Conservation (phyloP, 306 rosid species). For the Glycine tomentella region DNA sequence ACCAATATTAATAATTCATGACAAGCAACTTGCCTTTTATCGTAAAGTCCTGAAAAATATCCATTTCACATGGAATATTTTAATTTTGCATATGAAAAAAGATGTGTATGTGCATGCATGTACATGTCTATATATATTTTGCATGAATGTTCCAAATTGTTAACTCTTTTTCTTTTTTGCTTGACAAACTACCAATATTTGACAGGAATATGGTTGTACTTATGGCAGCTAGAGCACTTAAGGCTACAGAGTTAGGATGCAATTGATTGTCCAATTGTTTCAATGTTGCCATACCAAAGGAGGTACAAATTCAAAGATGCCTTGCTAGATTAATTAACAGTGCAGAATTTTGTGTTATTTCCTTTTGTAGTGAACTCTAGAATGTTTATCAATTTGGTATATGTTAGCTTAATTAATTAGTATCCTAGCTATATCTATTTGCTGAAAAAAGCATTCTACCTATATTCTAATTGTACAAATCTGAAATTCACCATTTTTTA, state of each 20-base stretch:
- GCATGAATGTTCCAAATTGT: not conserved
- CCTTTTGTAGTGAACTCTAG: not conserved
- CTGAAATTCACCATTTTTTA: too few relatives aligned
- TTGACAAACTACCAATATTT: not conserved
- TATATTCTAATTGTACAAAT: conserved; percentile 10
- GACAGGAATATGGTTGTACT: conserved; percentile 61
- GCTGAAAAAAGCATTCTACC: not conserved
- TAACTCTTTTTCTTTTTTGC: not conserved
- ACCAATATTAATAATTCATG: not conserved
- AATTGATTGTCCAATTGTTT: conserved; percentile 60
- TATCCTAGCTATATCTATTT: not conserved
- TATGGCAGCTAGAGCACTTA: conserved; percentile 70
- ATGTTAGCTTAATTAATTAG: not conserved
- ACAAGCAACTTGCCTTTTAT: not conserved
- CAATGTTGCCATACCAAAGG: conserved; percentile 65
- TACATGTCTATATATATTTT: not conserved
- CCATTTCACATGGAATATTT: not conserved
- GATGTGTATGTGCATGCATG: not conserved
- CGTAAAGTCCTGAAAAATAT: not conserved
- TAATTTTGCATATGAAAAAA: not conserved
- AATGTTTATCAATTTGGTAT: not conserved
- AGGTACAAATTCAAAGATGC: conserved; percentile 52
- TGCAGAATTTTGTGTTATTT: not conserved
- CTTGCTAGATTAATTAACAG: too few relatives aligned
- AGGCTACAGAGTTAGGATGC: conserved; percentile 68